These are phyloP conservation scores for Lentinula sp. DNA, from an alignment of 768 basidiomycete genomes.

Conservation along the genomic window DNA sequence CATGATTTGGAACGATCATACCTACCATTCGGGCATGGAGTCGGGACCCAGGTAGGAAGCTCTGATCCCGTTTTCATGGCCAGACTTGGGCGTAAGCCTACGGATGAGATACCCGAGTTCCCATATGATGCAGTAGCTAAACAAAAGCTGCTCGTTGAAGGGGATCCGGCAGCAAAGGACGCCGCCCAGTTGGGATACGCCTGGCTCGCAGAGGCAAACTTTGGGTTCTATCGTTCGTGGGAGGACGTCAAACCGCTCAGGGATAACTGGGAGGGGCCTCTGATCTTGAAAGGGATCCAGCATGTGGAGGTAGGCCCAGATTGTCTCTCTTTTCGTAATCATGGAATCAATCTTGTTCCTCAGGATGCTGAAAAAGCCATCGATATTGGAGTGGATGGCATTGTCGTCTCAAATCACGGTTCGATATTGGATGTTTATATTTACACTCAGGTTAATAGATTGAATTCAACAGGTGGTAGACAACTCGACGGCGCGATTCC, in stretches of 20 bases:
- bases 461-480: conserved; percentile 45
- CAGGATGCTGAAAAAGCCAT: conserved; percentile 67
- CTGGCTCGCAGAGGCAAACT: conserved; percentile 60
- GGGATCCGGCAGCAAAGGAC: conserved; percentile 39
- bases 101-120: conserved; percentile 34
- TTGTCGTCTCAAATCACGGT: conserved; percentile 82
- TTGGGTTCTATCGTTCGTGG: conserved; percentile 63
- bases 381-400: conserved; percentile 60
- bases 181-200: conserved; percentile 43
- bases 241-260: conserved; percentile 63
- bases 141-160: conserved; percentile 33
- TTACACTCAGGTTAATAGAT: neutral
- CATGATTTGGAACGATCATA: conserved; percentile 63
- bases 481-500: conserved; percentile 77
- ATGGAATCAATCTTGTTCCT: neutral
- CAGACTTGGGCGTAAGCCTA: conserved; percentile 38
- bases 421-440: neutral
- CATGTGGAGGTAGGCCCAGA: conserved; percentile 39
- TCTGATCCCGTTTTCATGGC: conserved; percentile 81
- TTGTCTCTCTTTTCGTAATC: neutral
- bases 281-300: conserved; percentile 77
- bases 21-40: conserved; percentile 60
- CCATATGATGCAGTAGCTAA: conserved; percentile 52
- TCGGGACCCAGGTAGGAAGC: conserved; percentile 59
- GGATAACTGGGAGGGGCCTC: conserved; percentile 71